Conservation (phyloP, 768 basidiomycete genomes). For the Rhizopogon vinicolor region DNA sequence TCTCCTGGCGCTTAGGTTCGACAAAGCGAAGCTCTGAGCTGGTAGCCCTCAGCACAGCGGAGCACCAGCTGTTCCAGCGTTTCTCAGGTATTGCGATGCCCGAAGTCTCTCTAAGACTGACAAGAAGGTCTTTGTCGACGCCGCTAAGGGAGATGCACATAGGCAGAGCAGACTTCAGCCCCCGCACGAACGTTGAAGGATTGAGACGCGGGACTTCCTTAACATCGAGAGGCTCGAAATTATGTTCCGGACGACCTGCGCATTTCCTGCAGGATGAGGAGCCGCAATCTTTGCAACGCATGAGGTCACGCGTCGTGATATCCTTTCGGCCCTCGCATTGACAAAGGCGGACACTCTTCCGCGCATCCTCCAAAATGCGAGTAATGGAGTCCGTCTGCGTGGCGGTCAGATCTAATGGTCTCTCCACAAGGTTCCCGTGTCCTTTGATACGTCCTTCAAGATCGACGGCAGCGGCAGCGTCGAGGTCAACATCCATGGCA, state of each 20-base stretch:
- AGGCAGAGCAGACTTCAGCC: slow-evolving; percentile 76
- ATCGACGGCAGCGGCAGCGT: slow-evolving; percentile 8
- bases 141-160: slow-evolving; percentile 71
- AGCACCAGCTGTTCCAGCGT: slow-evolving; percentile 67
- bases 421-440: slow-evolving; percentile 60
- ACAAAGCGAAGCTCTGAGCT: slow-evolving; percentile 74
- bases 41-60: slow-evolving; percentile 57
- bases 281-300: slow-evolving; percentile 72
- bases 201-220: slow-evolving; percentile 52
- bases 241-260: slow-evolving; percentile 89
- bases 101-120: slow-evolving; percentile 38
- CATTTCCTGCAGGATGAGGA: slow-evolving; percentile 81
- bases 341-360: slow-evolving; percentile 75
- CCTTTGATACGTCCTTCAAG: slow-evolving; percentile 60
- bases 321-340: slow-evolving; percentile 86
- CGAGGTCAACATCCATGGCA: slow-evolving; percentile 46
- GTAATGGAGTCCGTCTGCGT: slow-evolving; percentile 42
- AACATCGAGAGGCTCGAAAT: slow-evolving; percentile 52
- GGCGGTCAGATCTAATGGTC: slow-evolving; percentile 66
- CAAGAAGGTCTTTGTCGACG: slow-evolving; percentile 48
- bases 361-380: slow-evolving; percentile 59
- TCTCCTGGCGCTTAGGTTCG: slow-evolving; percentile 81
- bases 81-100: slow-evolving; percentile 42
- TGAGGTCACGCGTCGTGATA: slow-evolving; percentile 62
- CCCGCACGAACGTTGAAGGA: slow-evolving; percentile 70